Evolutionary conservation across 129 eudicot genomes (phyloP).

Genomic region (Centaurea solstitialis): DNA sequence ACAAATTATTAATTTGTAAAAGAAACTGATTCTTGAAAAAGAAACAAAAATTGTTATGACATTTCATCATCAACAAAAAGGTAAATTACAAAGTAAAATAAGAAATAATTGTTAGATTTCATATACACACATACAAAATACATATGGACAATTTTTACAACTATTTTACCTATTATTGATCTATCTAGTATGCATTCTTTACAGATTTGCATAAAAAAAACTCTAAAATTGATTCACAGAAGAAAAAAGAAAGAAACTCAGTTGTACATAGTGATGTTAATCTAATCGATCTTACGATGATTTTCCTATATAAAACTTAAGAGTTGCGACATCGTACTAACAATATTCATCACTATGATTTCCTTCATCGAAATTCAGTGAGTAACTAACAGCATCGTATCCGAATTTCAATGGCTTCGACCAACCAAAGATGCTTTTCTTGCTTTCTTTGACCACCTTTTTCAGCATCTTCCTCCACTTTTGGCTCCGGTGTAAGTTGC

Average conservation of each 20-base stretch:
- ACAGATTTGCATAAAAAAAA: not conserved
- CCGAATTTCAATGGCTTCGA: not conserved
- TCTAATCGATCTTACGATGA: not conserved
- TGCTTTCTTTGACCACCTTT: not conserved
- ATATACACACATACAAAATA: not conserved
- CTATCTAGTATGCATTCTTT: not conserved
- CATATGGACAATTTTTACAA: not conserved
- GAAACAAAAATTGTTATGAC: not conserved
- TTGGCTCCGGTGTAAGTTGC: not conserved
- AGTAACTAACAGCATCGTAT: not conserved
- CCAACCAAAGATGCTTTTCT: not conserved
- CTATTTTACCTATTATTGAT: not conserved
- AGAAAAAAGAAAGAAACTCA: not conserved
- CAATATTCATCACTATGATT: not conserved
- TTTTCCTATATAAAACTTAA: not conserved
- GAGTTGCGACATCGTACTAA: not conserved
- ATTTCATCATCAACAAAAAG: not conserved
- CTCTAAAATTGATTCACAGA: not conserved
- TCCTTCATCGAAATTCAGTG: not conserved
- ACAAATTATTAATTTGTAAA: not conserved
- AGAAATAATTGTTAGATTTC: not conserved
- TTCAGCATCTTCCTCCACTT: not conserved
- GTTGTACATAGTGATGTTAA: not conserved
- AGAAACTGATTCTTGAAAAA: not conserved
- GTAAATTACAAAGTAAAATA: not conserved